phyloP scores from a whole-genome alignment of 2,329 filamentous ascomycete species.

The Teratosphaeria destructans region DNA sequence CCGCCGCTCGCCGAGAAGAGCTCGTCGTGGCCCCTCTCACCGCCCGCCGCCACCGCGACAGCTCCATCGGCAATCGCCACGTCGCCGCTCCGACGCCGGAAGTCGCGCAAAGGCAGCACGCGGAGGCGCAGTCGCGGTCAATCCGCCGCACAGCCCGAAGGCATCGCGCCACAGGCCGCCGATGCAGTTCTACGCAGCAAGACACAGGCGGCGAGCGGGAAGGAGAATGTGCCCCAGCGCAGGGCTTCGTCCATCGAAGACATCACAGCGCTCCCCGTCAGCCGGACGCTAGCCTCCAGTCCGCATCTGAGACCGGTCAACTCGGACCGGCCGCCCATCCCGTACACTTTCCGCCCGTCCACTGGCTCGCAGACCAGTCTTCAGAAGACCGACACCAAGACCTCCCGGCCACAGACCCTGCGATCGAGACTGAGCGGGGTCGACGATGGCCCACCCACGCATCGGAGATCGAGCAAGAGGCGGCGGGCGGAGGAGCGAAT shows the following conservation, averaged over 20 bases:
- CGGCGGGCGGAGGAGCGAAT: constrained; percentile 64
- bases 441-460: constrained; percentile 41
- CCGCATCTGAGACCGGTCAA: constrained; percentile 38
- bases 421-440: constrained; percentile 33
- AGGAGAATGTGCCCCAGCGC: constrained; percentile 12
- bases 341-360: constrained; percentile 33
- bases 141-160: not conserved
- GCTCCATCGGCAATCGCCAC: not conserved
- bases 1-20: not conserved
- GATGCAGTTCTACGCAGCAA: constrained; percentile 1
- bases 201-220: constrained; percentile 6
- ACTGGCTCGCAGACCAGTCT: constrained; percentile 21
- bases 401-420: constrained; percentile 22
- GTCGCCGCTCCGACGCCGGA: not conserved
- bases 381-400: constrained; percentile 11
- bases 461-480: constrained; percentile 59
- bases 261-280: constrained; percentile 37
- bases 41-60: not conserved
- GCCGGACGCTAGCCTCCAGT: constrained; percentile 31
- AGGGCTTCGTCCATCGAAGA: constrained; percentile 33
- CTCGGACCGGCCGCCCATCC: constrained; percentile 28
- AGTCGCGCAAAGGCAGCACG: not conserved
- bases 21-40: not conserved
- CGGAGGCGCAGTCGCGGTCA: not conserved
- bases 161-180: not conserved